Conservation (phyloP, 2,329 filamentous ascomycete species). For the Ascochyta clinopodiicola region DNA sequence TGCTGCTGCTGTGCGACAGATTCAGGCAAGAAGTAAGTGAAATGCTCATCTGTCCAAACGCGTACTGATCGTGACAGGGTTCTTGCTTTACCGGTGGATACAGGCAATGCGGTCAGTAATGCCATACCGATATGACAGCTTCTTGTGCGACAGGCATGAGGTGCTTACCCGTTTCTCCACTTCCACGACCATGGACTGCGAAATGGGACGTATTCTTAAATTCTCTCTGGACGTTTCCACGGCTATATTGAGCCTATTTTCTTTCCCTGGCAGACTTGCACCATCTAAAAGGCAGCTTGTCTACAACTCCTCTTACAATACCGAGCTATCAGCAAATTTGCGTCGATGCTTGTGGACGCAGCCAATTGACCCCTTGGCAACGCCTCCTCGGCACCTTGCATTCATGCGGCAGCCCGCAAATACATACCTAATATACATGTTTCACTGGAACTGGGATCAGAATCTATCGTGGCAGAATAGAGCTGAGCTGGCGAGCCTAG, state of each 20-base stretch:
- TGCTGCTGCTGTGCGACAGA: constrained; percentile 64
- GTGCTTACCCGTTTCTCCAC: not conserved
- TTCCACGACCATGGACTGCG: not conserved
- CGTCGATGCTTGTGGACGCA: not conserved
- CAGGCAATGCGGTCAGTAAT: constrained; percentile 58
- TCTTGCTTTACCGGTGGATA: constrained; percentile 59
- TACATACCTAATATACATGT: not conserved
- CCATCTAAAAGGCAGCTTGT: not conserved
- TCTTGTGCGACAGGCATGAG: not conserved
- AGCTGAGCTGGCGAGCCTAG: not conserved
- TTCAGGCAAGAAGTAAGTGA: constrained; percentile 59
- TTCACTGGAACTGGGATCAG: not conserved
- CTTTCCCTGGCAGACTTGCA: too few relatives aligned
- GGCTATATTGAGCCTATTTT: not conserved
- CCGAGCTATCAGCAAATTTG: not conserved
- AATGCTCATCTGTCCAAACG: not conserved
- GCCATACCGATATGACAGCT: constrained; percentile 53
- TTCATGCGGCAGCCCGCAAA: not conserved
- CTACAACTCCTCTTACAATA: not conserved
- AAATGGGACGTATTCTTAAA: not conserved
- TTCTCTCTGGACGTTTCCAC: not conserved
- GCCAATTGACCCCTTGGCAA: not conserved
- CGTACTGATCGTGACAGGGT: constrained; percentile 50
- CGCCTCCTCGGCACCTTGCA: not conserved
- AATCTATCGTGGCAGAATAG: too few relatives aligned